Conservation (phyloP, 441 rosid genomes). For the Macaranga tanarius region DNA sequence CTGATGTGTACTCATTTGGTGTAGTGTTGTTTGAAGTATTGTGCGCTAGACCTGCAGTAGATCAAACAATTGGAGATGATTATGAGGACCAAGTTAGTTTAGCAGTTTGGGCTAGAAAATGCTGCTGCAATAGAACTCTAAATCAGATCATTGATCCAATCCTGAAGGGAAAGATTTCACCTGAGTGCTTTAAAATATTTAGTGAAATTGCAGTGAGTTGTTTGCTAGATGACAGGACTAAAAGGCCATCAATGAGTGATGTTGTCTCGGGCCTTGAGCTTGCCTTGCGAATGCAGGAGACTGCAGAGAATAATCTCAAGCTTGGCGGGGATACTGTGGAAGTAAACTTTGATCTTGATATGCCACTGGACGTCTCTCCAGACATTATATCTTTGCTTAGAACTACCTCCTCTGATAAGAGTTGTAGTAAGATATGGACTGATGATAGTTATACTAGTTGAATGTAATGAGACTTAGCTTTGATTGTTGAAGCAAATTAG, state of each 20-base stretch:
- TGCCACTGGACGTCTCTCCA: too few species aligned
- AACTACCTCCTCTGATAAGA: too few species aligned
- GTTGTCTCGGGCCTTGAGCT: slow-evolving; percentile 32
- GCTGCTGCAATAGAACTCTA: neutral
- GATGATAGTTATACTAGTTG: too few species aligned
- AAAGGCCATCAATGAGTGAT: slow-evolving; percentile 34
- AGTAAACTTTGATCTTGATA: too few species aligned
- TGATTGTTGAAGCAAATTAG: too few species aligned
- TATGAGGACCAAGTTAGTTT: neutral
- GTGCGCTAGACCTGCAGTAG: neutral
- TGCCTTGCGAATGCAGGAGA: slow-evolving; percentile 29
- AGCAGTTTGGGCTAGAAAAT: neutral
- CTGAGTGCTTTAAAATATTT: slow-evolving; percentile 12
- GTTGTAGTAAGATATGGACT: too few species aligned
- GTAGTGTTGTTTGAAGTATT: neutral
- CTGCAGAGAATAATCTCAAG: neutral
- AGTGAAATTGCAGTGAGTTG: neutral
- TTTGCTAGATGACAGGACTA: neutral
- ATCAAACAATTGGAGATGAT: neutral
- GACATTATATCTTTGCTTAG: too few species aligned
- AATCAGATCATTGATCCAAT: slow-evolving; percentile 29
- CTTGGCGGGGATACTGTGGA: too few species aligned
- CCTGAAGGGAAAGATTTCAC: slow-evolving; percentile 20
- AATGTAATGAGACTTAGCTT: too few species aligned
- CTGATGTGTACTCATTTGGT: neutral